Base-by-base conservation (phyloP, 495 filamentous ascomycete genomes). In the Penicillium cataractarum region DNA sequence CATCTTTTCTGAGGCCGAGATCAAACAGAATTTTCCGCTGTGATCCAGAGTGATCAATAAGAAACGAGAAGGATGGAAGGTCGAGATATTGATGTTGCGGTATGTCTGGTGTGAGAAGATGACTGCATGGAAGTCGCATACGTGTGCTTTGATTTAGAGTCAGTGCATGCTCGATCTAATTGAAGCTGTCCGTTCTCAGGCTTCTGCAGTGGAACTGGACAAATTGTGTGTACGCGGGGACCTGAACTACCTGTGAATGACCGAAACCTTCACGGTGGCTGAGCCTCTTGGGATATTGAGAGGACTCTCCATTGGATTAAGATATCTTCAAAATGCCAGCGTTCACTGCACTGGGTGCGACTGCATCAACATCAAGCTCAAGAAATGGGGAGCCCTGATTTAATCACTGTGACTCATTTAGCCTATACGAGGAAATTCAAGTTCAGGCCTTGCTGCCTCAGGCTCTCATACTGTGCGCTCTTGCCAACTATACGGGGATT, bases 11-110 rank as follows among this genome's bases (percentile, higher is more conserved):
- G 3, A 58, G 53, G 0, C 60, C 60, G 8, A 66, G 22, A 37
- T 66, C 64, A 17, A 63, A 66, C 1, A 66, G 46, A 39, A 68
- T 13, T 21, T 62, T 68, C 12, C 61, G 60, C 42, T 66, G 39
- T 3, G 26, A 60, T 0, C 60, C 65, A 12, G 60, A 10, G 55
- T 68, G 68, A 42, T 68, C 68, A 13, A 71, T 40, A 9, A 68
- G 55, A 21, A 71, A 71, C 1, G 62, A 65, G 29, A 66, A 69
- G 7, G 64, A 64, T 1, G 69, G 69, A 9, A 53, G 26, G 17
- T 53, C n/a, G 15, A 53, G 27, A 13, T 13, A 29, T 53, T 53
- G 10, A 33, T 53, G 50, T 7, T 53, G 50, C 0, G n/a, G n/a
- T 19, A 53, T 53, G 12, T 26, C 29, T 19, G 50, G 50, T 9